phyloP scores from a whole-genome alignment of 371 early-diverging fungal species.

The Rhizopus arrhizus region DNA sequence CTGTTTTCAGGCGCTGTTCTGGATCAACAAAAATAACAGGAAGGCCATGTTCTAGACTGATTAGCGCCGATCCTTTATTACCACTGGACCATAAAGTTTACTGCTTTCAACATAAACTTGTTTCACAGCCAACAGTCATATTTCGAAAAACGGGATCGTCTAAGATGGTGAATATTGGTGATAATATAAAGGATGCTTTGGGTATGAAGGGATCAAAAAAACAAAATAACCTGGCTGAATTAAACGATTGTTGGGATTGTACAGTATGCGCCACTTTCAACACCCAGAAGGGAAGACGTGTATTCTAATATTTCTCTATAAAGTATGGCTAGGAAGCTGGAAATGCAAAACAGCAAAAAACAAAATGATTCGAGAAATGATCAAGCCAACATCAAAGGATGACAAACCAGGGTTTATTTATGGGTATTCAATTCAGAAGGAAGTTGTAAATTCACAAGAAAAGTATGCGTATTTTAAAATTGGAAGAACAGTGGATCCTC shows the following conservation, averaged over 20 bases:
- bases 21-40: too few species aligned
- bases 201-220: too few species aligned
- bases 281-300: not conserved
- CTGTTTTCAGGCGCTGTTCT: too few species aligned
- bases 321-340: not conserved
- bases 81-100: too few species aligned
- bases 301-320: not conserved
- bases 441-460: conserved; percentile 22
- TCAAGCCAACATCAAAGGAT: conserved; percentile 42
- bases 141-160: too few species aligned
- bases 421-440: conserved; percentile 39
- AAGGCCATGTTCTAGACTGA: too few species aligned
- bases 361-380: conserved; percentile 34
- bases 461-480: conserved; percentile 56
- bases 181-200: too few species aligned
- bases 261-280: not conserved
- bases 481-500: conserved; percentile 54
- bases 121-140: too few species aligned
- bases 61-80: too few species aligned
- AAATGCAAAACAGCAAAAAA: not conserved
- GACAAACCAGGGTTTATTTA: conserved; percentile 61
- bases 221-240: too few species aligned
- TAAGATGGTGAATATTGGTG: too few species aligned
- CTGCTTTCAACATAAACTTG: too few species aligned
- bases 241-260: not conserved